These are phyloP conservation scores for Clonostachys solani DNA, from an alignment of 2,329 filamentous ascomycete genomes.

Conservation along the genomic window DNA sequence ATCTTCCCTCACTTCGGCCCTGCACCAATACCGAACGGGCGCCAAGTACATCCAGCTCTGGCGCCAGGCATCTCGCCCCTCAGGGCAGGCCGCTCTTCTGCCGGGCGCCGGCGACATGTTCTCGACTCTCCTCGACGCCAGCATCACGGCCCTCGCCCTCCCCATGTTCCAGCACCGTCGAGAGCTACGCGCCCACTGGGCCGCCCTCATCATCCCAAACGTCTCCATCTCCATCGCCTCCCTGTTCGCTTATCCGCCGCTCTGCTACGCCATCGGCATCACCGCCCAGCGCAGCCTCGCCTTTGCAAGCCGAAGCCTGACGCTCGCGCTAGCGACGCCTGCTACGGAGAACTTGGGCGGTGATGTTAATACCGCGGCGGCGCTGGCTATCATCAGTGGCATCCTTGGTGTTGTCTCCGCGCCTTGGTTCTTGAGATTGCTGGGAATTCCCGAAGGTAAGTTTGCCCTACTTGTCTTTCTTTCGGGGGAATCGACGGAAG, in stretches of 20 bases:
- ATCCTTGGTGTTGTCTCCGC: slow-evolving; percentile 56
- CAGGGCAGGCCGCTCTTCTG: slow-evolving; percentile 2
- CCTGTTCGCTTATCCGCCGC: slow-evolving; percentile 51
- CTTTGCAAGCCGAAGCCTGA: slow-evolving; percentile 52
- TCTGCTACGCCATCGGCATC: slow-evolving; percentile 51
- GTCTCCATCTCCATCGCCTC: slow-evolving; percentile 45
- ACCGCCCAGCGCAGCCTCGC: slow-evolving; percentile 44
- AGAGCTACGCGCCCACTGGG: slow-evolving; percentile 48
- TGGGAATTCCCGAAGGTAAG: slow-evolving; percentile 50
- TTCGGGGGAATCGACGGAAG: too few species aligned
- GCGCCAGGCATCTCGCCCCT: slow-evolving; percentile 19
- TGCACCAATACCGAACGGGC: slow-evolving; percentile 45
- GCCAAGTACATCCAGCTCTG: slow-evolving; percentile 49
- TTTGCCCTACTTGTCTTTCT: background rate
- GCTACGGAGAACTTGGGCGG: slow-evolving; percentile 52
- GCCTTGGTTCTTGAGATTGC: slow-evolving; percentile 35
- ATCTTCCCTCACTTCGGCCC: slow-evolving; percentile 30
- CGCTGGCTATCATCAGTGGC: slow-evolving; percentile 54
- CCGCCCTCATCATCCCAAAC: slow-evolving; percentile 49
- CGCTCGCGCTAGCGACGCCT: slow-evolving; percentile 55
- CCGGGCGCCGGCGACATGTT: slow-evolving; percentile 56
- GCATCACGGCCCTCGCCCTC: slow-evolving; percentile 53
- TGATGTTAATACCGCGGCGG: slow-evolving; percentile 50
- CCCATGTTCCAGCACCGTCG: slow-evolving; percentile 58
- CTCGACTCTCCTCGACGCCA: slow-evolving; percentile 48